Conservation (phyloP, 139 green algal species). For the Coelastrella sp. region DNA sequence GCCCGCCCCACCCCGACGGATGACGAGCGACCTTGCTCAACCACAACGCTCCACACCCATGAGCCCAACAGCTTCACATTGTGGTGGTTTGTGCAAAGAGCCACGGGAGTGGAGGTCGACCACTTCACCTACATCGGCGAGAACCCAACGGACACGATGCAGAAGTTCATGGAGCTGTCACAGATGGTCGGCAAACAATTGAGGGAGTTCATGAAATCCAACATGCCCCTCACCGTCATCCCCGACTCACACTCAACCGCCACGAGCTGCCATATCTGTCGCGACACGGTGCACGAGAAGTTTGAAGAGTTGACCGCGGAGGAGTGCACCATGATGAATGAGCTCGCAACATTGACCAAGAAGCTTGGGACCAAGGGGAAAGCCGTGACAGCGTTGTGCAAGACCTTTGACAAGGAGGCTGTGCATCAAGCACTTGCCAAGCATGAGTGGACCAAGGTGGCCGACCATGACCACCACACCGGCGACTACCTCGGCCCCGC, state of each 20-base stretch:
- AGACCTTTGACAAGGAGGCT: not conserved
- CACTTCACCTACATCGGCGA: not conserved
- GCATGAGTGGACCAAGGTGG: not conserved
- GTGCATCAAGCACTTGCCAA: not conserved
- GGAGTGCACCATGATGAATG: not conserved
- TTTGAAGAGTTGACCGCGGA: not conserved
- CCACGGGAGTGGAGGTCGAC: not conserved
- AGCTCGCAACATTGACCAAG: not conserved
- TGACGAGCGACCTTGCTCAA: not conserved
- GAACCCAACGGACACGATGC: not conserved
- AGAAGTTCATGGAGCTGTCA: not conserved
- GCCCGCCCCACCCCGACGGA: no score
- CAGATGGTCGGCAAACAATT: not conserved
- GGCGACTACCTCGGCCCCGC: not conserved
- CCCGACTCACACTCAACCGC: not conserved
- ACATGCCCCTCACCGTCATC: not conserved
- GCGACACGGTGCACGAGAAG: not conserved
- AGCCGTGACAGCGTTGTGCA: not conserved
- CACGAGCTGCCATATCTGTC: not conserved
- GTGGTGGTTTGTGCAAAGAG: not conserved
- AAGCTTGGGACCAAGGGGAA: not conserved
- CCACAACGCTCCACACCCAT: not conserved
- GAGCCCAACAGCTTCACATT: not conserved
- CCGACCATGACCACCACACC: slow-evolving; percentile 1
- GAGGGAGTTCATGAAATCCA: not conserved